phyloP scores from a whole-genome alignment of 2,329 filamentous ascomycete genomes.

The Arthroderma sp. region DNA sequence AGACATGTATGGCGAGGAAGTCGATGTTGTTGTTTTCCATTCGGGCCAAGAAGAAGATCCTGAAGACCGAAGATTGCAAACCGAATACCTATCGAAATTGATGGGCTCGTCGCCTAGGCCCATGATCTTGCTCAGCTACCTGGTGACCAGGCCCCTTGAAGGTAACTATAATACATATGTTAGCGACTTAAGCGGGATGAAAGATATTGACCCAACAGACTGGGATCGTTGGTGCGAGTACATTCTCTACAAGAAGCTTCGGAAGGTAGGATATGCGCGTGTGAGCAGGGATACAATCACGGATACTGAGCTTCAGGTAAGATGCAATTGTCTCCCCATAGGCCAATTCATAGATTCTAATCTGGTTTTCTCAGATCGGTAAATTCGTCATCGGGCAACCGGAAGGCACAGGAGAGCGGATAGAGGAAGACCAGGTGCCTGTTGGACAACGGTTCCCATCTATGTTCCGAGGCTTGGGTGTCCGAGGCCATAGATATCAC shows the following conservation, averaged over 20 bases:
- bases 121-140: slow-evolving; percentile 74
- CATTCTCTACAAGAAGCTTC: slow-evolving; percentile 83
- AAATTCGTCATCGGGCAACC: slow-evolving; percentile 78
- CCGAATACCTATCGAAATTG: slow-evolving; percentile 68
- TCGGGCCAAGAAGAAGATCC: slow-evolving; percentile 95
- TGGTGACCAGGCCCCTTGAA: slow-evolving; percentile 78
- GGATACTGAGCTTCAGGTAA: slow-evolving; percentile 85
- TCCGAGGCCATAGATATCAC: slow-evolving; percentile 82
- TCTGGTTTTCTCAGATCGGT: slow-evolving; percentile 44
- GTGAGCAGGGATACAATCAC: slow-evolving; percentile 85
- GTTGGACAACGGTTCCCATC: slow-evolving; percentile 70
- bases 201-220: slow-evolving; percentile 81
- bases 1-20: slow-evolving; percentile 74
- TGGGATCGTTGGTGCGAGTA: slow-evolving; percentile 99
- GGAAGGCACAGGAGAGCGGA: slow-evolving; percentile 49
- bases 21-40: slow-evolving; percentile 97
- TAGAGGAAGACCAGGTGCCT: slow-evolving; percentile 62
- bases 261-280: slow-evolving; percentile 75
- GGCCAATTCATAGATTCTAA: slow-evolving; percentile 7
- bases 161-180: slow-evolving; percentile 98
- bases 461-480: slow-evolving; percentile 71
- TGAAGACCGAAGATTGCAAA: slow-evolving; percentile 78
- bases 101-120: slow-evolving; percentile 77
- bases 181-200: slow-evolving; percentile 74
- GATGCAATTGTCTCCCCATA: slow-evolving; percentile 11